A percentile compares a stretch with the other conserved stretches of the same genome.
Evolutionary conservation across 257 asterid species (phyloP).

Genomic region (Nicotiana sylvestris): DNA sequence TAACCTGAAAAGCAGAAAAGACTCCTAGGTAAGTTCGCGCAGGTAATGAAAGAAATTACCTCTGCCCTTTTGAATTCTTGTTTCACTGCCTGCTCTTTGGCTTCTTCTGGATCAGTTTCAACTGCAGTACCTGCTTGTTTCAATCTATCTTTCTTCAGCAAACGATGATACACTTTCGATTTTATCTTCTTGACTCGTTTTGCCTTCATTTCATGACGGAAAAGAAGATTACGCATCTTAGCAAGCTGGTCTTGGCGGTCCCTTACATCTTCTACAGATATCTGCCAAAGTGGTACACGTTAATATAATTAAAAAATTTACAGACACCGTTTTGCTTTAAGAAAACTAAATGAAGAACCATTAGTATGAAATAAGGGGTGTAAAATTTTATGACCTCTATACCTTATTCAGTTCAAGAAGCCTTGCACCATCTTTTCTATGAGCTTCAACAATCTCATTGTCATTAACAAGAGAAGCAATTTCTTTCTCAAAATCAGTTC

Average conservation of each 20-base stretch:
- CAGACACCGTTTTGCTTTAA: neutral
- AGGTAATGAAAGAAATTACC: conserved; percentile 36
- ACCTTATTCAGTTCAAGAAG: conserved; percentile 95
- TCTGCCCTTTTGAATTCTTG: conserved; percentile 78
- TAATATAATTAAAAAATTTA: neutral
- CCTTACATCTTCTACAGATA: conserved; percentile 68
- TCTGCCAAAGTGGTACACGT: conserved; percentile 33
- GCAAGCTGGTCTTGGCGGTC: conserved; percentile 61
- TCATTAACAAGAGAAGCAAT: conserved; percentile 65
- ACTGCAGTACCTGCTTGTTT: conserved; percentile 45
- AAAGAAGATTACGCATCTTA: conserved; percentile 80
- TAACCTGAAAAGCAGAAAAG: neutral
- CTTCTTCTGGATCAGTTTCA: conserved; percentile 81
- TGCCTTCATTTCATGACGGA: conserved; percentile 75
- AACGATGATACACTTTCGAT: conserved; percentile 80
- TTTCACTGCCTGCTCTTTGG: conserved; percentile 71
- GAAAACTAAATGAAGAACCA: neutral
- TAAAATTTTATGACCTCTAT: neutral
- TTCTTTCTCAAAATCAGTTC: conserved; percentile 84
- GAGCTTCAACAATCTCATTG: conserved; percentile 75
- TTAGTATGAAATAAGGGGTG: neutral
- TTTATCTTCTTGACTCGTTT: conserved; percentile 81
- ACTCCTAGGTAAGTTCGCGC: neutral
- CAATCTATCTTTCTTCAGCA: conserved; percentile 60
- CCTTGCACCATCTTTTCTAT: conserved; percentile 79